Base-by-base conservation (phyloP, 106 monocot genomes). In the Phalaenopsis equestris region DNA sequence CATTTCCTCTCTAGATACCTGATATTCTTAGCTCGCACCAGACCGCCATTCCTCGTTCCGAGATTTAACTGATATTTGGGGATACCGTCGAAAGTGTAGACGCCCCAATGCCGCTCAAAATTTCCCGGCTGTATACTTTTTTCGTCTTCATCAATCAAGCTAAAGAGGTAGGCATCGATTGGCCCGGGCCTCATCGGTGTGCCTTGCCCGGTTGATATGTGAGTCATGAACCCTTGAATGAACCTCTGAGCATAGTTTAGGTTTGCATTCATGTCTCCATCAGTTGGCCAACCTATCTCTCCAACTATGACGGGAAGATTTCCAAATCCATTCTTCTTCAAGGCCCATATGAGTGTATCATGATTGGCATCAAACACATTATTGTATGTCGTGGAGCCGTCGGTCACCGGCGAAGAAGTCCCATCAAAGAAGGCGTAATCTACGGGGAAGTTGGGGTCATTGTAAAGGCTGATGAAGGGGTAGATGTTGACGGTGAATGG, bases 401-500 rank as follows among this genome's bases (percentile, higher is more conserved):
- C 93, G 1, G 19, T 36, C 16, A 93, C 84, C 1, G 89, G 87
- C 11, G 41, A 49, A 16, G 78, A 77, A 5, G 81, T 78, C 77
- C 83, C 90, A 45, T 89, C 89, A 57, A 93, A 93, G 84, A 93
- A 93, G 15, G 93, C 93, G 18, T 80, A 93, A 73, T 93, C 86
- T 19, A 91, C 43, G 0, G 93, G 93, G 79, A 93, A 93, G 67
- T 83, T 77, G 2, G 85, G 73, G 68, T 85, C 84, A 30, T 61
- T 64, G 77, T 91, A 91, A 42, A 91, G 87, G 72, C 89, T 91
- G 74, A 90, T 84, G 85, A 93, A 93, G 5, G 93, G 93, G 87
- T 91, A 94, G 48, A 94, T 94, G 89, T 94, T 94, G 79, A 92
- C 92, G 14, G 88, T 88, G 88, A 92, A 92, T 6, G 92, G 86